Percentiles rank a stretch among this genome's conserved stretches.
phyloP scores from a whole-genome alignment of 495 filamentous ascomycete genomes.

The Penicillium ucsense region DNA sequence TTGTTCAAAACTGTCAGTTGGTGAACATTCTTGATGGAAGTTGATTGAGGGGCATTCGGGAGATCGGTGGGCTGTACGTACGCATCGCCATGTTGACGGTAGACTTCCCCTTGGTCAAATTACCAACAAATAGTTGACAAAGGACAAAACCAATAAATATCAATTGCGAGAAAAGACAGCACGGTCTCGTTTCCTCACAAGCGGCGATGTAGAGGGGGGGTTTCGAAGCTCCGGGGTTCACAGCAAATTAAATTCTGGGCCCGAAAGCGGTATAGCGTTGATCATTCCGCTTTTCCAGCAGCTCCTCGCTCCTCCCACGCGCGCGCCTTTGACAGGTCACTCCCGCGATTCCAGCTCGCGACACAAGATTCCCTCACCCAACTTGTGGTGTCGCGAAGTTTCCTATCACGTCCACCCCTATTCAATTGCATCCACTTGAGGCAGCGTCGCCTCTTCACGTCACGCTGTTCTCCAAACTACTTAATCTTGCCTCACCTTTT shows the following conservation, averaged over 20 bases:
- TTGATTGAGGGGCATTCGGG: conserved; percentile 28
- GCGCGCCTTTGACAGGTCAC: not conserved
- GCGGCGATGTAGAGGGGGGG: conserved; percentile 12
- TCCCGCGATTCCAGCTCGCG: not conserved
- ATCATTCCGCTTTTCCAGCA: conserved; percentile 17
- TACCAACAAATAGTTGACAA: conserved; percentile 5
- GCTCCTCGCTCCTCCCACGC: conserved; percentile 5
- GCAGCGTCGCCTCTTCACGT: conserved; percentile 6
- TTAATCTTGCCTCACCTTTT: conserved; percentile 16
- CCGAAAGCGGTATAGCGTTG: conserved; percentile 28
- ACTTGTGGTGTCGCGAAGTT: not conserved
- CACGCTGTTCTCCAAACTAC: conserved; percentile 28
- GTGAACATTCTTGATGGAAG: conserved; percentile 8
- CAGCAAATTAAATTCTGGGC: conserved; percentile 28
- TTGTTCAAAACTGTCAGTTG: conserved; percentile 13
- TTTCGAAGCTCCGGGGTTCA: conserved; percentile 10
- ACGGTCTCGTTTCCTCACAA: conserved; percentile 5
- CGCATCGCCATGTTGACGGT: conserved; percentile 56
- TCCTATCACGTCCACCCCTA: not conserved
- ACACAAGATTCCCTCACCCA: not conserved
- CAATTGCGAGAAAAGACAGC: conserved; percentile 3
- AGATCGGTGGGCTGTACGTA: conserved; percentile 27
- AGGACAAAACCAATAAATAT: conserved; percentile 4
- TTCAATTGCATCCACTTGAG: not conserved
- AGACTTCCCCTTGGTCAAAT: conserved; percentile 22